Evolutionary conservation across 2,329 filamentous ascomycete genomes (phyloP).

Genomic region (Rutstroemia sp.): DNA sequence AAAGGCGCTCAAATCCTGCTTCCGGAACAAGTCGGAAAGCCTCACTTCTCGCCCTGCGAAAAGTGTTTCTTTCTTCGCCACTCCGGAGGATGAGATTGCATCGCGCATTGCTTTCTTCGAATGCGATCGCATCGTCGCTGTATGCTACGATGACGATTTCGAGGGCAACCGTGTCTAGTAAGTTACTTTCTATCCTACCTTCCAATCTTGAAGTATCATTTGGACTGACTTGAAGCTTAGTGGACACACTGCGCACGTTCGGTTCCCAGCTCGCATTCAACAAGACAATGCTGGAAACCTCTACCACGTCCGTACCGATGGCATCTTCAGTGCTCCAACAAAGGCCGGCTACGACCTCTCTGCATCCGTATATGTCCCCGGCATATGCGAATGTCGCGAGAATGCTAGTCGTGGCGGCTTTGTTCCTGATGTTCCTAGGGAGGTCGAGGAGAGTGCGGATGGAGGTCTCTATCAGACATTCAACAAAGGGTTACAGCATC

Average conservation of each 20-base stretch:
- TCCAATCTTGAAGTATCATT: too few species aligned
- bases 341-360: too few species aligned
- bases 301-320: not conserved
- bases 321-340: not conserved
- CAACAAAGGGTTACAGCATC: too few species aligned
- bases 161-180: too few species aligned
- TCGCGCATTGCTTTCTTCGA: not conserved
- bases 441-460: too few species aligned
- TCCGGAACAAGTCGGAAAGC: not conserved
- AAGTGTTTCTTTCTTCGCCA: conserved; percentile 1
- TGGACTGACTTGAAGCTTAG: not conserved
- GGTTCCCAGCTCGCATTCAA: not conserved
- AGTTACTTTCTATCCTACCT: too few species aligned
- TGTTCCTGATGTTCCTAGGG: too few species aligned
- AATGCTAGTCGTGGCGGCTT: too few species aligned
- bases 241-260: not conserved
- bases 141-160: too few species aligned
- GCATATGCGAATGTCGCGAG: not conserved
- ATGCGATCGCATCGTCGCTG: too few species aligned
- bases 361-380: not conserved
- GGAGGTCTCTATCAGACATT: too few species aligned
- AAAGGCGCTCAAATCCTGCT: conserved; percentile 5
- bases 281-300: not conserved
- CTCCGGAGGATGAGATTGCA: not conserved
- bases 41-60: conserved; percentile 1